These are phyloP conservation scores for Alternaria ethzedia DNA, from an alignment of 2,329 filamentous ascomycete species.

Conservation along the genomic window DNA sequence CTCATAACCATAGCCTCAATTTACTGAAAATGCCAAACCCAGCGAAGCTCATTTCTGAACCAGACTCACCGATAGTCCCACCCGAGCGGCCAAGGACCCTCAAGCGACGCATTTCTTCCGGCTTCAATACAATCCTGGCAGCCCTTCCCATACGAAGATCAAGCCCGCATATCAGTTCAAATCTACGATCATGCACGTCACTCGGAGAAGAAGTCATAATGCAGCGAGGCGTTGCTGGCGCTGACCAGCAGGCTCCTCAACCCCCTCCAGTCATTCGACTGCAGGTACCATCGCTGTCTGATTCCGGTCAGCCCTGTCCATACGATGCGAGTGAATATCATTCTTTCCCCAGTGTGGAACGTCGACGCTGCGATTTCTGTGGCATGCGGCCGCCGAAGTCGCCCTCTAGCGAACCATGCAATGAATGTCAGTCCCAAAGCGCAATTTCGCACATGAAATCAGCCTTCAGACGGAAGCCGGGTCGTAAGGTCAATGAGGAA, in stretches of 20 bases:
- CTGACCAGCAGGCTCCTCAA: not conserved
- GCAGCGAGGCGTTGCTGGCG: not conserved
- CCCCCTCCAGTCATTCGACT: not conserved
- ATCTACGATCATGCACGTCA: slow-evolving; percentile 3
- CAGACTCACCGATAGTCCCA: not conserved
- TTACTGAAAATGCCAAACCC: not conserved
- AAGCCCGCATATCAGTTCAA: not conserved
- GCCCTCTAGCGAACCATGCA: slow-evolving; percentile 16
- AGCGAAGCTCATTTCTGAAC: not conserved
- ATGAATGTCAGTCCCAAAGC: slow-evolving; percentile 15
- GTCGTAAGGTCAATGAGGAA: not conserved
- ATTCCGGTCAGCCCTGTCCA: slow-evolving; percentile 15
- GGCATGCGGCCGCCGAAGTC: slow-evolving; percentile 17
- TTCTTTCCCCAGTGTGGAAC: slow-evolving; percentile 29
- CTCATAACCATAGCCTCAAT: not conserved
- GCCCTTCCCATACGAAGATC: slow-evolving; percentile 6
- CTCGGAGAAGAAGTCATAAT: not conserved
- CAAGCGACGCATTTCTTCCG: slow-evolving; percentile 23
- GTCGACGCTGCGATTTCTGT: slow-evolving; percentile 17
- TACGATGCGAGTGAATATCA: slow-evolving; percentile 26
- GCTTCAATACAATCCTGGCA: slow-evolving; percentile 13
- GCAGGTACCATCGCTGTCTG: slow-evolving; percentile 10
- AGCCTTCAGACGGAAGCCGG: not conserved
- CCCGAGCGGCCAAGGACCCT: slow-evolving; percentile 19
- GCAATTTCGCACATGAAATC: slow-evolving; percentile 17